These are phyloP conservation scores for Laburnicola sp. DNA, from an alignment of 2,329 filamentous ascomycete genomes.

Conservation along the genomic window DNA sequence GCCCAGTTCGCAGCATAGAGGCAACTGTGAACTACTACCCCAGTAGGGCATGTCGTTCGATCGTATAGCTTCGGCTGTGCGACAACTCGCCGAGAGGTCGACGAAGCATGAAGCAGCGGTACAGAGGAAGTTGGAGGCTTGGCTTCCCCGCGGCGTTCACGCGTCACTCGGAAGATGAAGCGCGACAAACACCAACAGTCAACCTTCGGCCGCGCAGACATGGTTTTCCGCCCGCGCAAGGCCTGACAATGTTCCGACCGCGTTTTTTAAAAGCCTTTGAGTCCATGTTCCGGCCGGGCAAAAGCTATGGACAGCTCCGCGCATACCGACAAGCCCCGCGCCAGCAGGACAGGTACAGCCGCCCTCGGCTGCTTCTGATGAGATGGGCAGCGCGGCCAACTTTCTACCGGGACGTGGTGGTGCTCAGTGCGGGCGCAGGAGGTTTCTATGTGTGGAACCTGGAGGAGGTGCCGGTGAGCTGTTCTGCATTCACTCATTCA, in stretches of 20 bases:
- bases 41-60: too few species aligned
- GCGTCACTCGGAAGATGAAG: neutral
- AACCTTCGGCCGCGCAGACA: neutral
- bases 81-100: too few species aligned
- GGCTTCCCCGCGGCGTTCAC: constrained; percentile 7
- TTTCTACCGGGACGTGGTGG: constrained; percentile 52
- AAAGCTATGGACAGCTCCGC: constrained; percentile 18
- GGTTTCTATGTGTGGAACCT: constrained; percentile 70
- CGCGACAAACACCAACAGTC: neutral
- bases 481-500: constrained; percentile 1
- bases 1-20: neutral
- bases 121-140: neutral
- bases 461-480: constrained; percentile 65
- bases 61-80: too few species aligned
- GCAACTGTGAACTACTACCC: too few species aligned
- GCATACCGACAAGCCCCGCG: constrained; percentile 26
- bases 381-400: constrained; percentile 50
- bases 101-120: neutral
- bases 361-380: constrained; percentile 31
- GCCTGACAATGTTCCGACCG: constrained; percentile 7
- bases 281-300: neutral
- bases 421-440: constrained; percentile 48
- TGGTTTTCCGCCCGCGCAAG: too few species aligned
- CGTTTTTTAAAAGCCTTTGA: constrained; percentile 9
- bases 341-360: constrained; percentile 38